phyloP scores from a whole-genome alignment of 306 rosid species.

The Hippophae rhamnoides region DNA sequence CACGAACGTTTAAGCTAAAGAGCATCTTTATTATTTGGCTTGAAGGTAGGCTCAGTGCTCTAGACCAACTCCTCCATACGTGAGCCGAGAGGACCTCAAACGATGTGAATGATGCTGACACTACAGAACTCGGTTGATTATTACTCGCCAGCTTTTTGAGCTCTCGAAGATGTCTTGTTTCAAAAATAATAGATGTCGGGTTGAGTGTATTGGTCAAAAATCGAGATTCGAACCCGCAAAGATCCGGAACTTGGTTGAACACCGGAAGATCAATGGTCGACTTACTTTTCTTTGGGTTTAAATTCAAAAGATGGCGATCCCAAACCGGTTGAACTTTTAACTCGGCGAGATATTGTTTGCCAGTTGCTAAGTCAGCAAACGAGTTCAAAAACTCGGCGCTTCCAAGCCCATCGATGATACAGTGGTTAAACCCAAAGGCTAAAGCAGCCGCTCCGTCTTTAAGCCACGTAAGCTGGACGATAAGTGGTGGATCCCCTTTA shows the following conservation, averaged over 20 bases:
- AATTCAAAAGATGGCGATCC: slow-evolving; percentile 62
- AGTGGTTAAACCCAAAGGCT: slow-evolving; percentile 69
- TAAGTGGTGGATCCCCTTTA: slow-evolving; percentile 57
- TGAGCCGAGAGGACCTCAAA: slow-evolving; percentile 77
- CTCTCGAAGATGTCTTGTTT: slow-evolving; percentile 23
- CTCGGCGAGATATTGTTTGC: slow-evolving; percentile 16
- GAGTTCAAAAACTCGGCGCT: slow-evolving; percentile 64
- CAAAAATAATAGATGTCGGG: slow-evolving; percentile 49
- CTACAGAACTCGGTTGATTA: slow-evolving; percentile 16
- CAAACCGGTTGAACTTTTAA: slow-evolving; percentile 36
- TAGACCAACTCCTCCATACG: slow-evolving; percentile 91
- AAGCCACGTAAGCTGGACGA: slow-evolving; percentile 77
- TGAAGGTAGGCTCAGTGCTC: slow-evolving; percentile 51
- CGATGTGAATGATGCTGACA: slow-evolving; percentile 31
- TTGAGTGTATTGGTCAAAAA: slow-evolving; percentile 34
- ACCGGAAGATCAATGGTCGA: slow-evolving; percentile 21
- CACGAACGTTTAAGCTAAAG: slow-evolving; percentile 65
- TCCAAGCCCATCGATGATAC: slow-evolving; percentile 70
- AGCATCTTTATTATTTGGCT: slow-evolving; percentile 55
- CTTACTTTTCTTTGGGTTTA: neutral
- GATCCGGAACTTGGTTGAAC: slow-evolving; percentile 56
- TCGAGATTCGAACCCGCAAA: slow-evolving; percentile 49
- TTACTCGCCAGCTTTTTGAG: slow-evolving; percentile 38
- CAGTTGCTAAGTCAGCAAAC: slow-evolving; percentile 41
- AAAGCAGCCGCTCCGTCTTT: slow-evolving; percentile 62